Evolutionary conservation across 2,329 filamentous ascomycete species (phyloP), one percentile per base, ranked within the genome.

Genomic region (Pseudocercospora vitis): DNA sequence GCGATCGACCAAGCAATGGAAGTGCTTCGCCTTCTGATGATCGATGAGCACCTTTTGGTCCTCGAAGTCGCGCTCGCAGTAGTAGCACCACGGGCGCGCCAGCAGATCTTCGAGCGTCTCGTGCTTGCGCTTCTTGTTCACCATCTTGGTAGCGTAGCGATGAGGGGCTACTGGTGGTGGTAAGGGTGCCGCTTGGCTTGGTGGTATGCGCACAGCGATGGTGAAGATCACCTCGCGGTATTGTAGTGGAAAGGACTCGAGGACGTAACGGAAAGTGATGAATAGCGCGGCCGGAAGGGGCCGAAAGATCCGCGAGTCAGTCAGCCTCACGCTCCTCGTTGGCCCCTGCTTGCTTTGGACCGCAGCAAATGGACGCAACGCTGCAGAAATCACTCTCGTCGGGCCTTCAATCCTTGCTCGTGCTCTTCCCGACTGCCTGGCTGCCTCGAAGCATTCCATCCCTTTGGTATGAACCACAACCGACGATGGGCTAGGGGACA

Each of bases 1-100:
- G 76, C 87, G 79, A 65, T 96, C 89, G 40, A 50, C 44, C 14
- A 47, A 26, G 75, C 94, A 99, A 74, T 96, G 96, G 80, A 96
- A 97, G 73, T 99, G 94, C 75, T 97, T 97, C n/a, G 92, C 91
- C 72, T 96, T 97, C 70, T 97, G 94, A 73, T 99, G 94, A 53
- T 89, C 91, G 64, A 96, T 95, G 60, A 99, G 84, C 64, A 97
- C 91, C 78, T 96, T 96, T 42, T 96, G 74, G 72, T 99, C 94
- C 72, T 97, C 91, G 71, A 97, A 99, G 75, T 97, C 92, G 76
- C 92, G 88, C 75, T 99, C 94, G 86, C 94, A 99, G 78, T 99
- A 99, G 76, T 96, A 99, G 77, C 94, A 99, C 91, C 91, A 97
- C 46, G 92, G 88, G 53, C 91, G 87, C 63, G 80, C 78, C 58